phyloP scores from a whole-genome alignment of 176 grass and related monocot species.

The Leersia perrieri region DNA sequence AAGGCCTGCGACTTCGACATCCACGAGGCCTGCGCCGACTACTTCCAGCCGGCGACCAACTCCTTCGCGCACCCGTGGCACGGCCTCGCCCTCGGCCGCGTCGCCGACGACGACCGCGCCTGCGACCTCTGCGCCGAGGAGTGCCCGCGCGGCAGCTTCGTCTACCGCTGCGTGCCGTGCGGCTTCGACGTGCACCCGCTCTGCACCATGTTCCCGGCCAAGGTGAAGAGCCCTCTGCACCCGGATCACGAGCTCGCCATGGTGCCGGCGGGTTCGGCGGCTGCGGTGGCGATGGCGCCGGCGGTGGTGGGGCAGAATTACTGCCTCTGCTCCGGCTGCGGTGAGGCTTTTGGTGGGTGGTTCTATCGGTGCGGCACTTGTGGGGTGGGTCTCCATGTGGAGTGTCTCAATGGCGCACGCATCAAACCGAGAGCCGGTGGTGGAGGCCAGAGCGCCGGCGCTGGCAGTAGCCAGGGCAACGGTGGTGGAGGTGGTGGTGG shows the following conservation, averaged over 20 bases:
- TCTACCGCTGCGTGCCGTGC: background rate
- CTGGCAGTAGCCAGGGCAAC: no score
- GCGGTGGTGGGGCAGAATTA: background rate
- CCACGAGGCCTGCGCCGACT: background rate
- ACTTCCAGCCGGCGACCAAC: background rate
- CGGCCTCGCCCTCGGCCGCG: background rate
- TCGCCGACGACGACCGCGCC: background rate
- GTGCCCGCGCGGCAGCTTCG: background rate
- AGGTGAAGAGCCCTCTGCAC: background rate
- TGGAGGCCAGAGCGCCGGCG: no score
- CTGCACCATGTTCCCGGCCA: background rate
- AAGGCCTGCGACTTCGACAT: background rate
- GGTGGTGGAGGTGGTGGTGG: background rate
- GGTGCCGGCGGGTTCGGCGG: background rate
- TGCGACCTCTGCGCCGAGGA: background rate
- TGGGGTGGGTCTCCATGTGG: background rate
- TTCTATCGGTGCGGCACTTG: background rate
- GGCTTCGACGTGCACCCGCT: background rate
- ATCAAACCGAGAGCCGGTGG: background rate
- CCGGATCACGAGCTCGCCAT: background rate
- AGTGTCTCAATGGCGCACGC: background rate
- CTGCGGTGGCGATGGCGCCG: background rate
- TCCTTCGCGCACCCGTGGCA: conserved; percentile 19
- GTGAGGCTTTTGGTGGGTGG: background rate
- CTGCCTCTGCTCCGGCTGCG: background rate